Evolutionary conservation across 2,329 filamentous ascomycete species (phyloP), one percentile per base, ranked within the genome.

Genomic region (Fusarium paranaense): DNA sequence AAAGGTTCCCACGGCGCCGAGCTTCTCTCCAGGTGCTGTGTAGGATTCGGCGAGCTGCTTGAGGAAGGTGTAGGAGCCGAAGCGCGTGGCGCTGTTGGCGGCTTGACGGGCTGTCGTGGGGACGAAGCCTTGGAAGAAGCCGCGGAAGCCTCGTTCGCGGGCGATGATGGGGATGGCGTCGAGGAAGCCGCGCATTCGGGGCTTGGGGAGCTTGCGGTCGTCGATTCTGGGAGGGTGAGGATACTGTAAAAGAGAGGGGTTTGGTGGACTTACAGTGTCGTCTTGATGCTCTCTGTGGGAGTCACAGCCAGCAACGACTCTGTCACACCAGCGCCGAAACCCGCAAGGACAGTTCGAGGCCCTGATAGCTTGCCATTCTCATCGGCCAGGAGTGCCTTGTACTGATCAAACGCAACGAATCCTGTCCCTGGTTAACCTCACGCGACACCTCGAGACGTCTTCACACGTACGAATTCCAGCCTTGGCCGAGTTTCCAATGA

Each of bases 271-370:
- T 81, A 93, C 89, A 99, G 86, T 77, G 97, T 97, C 60, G 97
- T 99, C 88, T 99, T 99, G 85, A 99, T 98, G 79, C 94, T 97
- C 85, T 99, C 97, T 68, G 97, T 98, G 0, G 97, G 97, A 37
- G 97, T 99, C 37, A 99, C 97, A 13, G 97, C 97, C 4, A 99
- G 86, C 61, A 98, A 85, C 5, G 94, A 97, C 86, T 99, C 97
- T 4, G 96, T 98, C 61, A 97, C 94, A 66, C 97, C 97, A 10
- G 97, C 97, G 68, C 96, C 94, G 80, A 99, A 98, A 4, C 97
- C 97, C 45, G 95, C 95, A 67, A 98, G 90, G 2, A 98, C 97
- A 2, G 96, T 98, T 74, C 93, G 90, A 16, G 96, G 95, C 0
- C 97, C 96, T 5, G 94, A 95, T 47, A 98, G 93, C 76, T 96